Evolutionary conservation across 176 grass and related monocot genomes (phyloP), one percentile per base, ranked within the genome.

Genomic region (Metroxylon sagu): DNA sequence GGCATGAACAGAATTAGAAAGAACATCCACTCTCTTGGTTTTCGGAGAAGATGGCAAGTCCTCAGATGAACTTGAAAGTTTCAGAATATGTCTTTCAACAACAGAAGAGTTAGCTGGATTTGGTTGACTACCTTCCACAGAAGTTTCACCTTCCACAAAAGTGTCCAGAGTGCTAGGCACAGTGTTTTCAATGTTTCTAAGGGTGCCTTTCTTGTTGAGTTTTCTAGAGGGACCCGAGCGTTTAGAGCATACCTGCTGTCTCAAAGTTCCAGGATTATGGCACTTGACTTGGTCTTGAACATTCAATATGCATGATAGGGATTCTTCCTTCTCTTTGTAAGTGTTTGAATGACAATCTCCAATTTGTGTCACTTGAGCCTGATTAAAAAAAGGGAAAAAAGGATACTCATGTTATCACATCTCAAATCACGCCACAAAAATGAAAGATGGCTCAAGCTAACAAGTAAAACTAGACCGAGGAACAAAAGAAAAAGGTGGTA

Each of bases 231-330:
- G 62, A 75, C 76, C 80, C 15, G 78, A 83, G 25, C 81, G 65
- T 80, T 80, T 97, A 29, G 84, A 86, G 59, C 88, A 75, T 54
- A 71, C 68, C 84, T 84, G 85, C 59, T 73, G 82, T 25, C 60
- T 74, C 25, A 89, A 59, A 76, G 66, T 61, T 56, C 61, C 62
- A 1, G 79, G 70, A 48, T 49, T 48, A 74, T 30, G 35, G n/a
- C 19, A 49, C 30, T 62, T 73, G 10, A 18, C 12, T 31, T 53
- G 49, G 25, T 48, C 51, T 73, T 21, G 7, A 54, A 14, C 57
- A n/a, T 61, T 59, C 5, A 51, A 17, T 52, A 63, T 12, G 25
- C 48, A 16, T 31, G 28, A 63, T 14, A 43, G 35, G 35, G 35
- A 43, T 43, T 71, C 26, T 27, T 61, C 70, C 15, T 54, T 54